Base-by-base conservation (phyloP, 2,329 filamentous ascomycete species). In the Lojkania enalia region DNA sequence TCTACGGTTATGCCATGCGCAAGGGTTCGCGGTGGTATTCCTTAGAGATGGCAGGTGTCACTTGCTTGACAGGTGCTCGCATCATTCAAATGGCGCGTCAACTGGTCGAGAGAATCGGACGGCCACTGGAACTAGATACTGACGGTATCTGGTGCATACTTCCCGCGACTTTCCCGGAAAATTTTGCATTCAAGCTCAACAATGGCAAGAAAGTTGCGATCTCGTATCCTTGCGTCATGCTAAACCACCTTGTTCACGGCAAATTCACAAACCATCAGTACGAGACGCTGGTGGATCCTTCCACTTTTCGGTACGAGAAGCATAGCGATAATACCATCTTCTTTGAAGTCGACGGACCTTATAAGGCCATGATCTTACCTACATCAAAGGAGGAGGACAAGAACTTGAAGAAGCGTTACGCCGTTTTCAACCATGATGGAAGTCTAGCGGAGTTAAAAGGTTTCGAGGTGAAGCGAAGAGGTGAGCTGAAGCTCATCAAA, bases 71-170 rank as follows among this genome's bases (percentile, higher is more conserved):
- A 1, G 94, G 94, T 51, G 94, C 94, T 21, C 88, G 85, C 31
- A 99, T 99, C 66, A 99, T 99, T 67, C 94, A 99, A 64, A 84
- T 99, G 80, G 95, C 94, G 14, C 84, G 92, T 63, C 86, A 94
- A 59, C 80, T 99, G 2, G 92, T 99, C 3, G 94, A 99, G 66
- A 83, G 94, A 5, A 88, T 99, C 27, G 94, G 94, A 18, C 82
- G 94, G 44, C 94, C 94, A 0, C 77, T 99, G 40, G 94, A 99
- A 69, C 78, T 99, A 37, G 94, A 99, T 69, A 99, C 94, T 2
- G 94, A 99, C 66, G 94, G 95, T 81, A 99, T 99, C 61, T 99
- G 94, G 95, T 99, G 94, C 73, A 99, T 99, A 81, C 79, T 99
- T 58, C 94, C 94, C 0, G 92, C 89, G 0, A 94, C 89, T 0